Percentiles rank a stretch among this genome's conserved stretches.
phyloP scores from a whole-genome alignment of 352 stramenopile species.

The Globisporangium paddicum region DNA sequence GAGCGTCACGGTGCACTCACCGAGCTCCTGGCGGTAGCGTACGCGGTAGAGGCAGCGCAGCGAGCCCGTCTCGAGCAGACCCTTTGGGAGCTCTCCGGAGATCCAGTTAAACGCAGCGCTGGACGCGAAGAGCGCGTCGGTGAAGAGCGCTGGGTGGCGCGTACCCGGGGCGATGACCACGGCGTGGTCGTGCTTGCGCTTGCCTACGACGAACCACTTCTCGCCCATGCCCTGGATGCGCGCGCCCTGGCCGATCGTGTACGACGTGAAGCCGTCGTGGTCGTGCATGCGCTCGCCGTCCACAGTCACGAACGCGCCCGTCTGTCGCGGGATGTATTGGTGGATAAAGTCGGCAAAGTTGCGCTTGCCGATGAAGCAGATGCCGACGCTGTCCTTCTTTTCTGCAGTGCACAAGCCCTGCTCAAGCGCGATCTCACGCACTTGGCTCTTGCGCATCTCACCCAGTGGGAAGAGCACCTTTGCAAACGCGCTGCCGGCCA shows the following conservation, averaged over 20 bases:
- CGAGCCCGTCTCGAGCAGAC: slow-evolving; percentile 30
- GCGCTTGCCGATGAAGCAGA: slow-evolving; percentile 98
- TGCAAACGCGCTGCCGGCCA: slow-evolving; percentile 56
- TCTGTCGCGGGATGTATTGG: slow-evolving; percentile 82
- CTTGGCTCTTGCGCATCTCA: slow-evolving; percentile 87
- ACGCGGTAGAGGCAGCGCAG: slow-evolving; percentile 77
- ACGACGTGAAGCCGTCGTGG: slow-evolving; percentile 81
- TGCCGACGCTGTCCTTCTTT: slow-evolving; percentile 96
- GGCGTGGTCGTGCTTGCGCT: slow-evolving; percentile 58
- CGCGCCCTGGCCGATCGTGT: slow-evolving; percentile 93
- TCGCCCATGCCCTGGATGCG: slow-evolving; percentile 81
- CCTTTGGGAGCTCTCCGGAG: slow-evolving; percentile 30
- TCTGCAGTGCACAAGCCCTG: slow-evolving; percentile 82
- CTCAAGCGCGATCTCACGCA: slow-evolving; percentile 86
- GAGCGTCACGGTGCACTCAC: slow-evolving; percentile 58
- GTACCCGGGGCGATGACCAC: slow-evolving; percentile 89
- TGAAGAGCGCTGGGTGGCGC: slow-evolving; percentile 89
- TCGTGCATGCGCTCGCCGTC: slow-evolving; percentile 54
- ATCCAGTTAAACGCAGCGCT: slow-evolving; percentile 90
- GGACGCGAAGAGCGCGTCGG: slow-evolving; percentile 78
- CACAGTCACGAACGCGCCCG: slow-evolving; percentile 80
- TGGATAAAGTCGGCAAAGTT: slow-evolving; percentile 91
- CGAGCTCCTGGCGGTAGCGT: slow-evolving; percentile 74
- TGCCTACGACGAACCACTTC: slow-evolving; percentile 91
- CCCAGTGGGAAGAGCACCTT: slow-evolving; percentile 96